Percentiles rank a stretch among this genome's conserved stretches.
Conservation (phyloP, 495 filamentous ascomycete species). For the Aspergillus incahuasiensis region DNA sequence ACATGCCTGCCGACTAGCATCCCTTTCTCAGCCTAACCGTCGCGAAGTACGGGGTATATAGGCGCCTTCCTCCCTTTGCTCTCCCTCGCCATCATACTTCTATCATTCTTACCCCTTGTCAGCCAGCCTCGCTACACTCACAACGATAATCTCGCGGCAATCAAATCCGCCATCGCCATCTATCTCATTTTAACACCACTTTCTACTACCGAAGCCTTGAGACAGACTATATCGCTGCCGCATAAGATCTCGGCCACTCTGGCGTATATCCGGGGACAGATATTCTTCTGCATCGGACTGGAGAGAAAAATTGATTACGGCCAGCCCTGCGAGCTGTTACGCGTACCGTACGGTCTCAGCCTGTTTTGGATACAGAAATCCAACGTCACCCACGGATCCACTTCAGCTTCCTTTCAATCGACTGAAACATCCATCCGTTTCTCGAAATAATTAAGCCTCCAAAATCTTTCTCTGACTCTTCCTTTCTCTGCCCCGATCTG, state of each 20-base stretch:
- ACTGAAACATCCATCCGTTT: slow-evolving; percentile 30
- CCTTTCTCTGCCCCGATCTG: slow-evolving; percentile 8
- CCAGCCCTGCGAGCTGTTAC: slow-evolving; percentile 8
- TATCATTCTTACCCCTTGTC: background rate
- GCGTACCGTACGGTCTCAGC: slow-evolving; percentile 6
- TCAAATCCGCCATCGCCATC: background rate
- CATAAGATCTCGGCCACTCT: slow-evolving; percentile 5
- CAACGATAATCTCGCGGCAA: background rate
- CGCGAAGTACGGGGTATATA: slow-evolving; percentile 15
- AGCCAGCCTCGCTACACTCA: background rate
- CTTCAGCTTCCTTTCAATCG: slow-evolving; percentile 25
- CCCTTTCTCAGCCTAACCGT: slow-evolving; percentile 16
- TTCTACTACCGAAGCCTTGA: slow-evolving; percentile 16
- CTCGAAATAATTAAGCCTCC: slow-evolving; percentile 25
- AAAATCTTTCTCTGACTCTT: slow-evolving; percentile 29
- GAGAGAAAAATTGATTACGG: background rate
- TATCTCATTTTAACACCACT: slow-evolving; percentile 7
- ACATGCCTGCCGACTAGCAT: slow-evolving; percentile 15
- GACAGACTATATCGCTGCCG: slow-evolving; percentile 20
- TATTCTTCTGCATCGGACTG: background rate
- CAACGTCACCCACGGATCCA: slow-evolving; percentile 19
- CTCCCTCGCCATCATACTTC: background rate
- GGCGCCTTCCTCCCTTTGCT: background rate
- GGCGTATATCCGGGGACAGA: slow-evolving; percentile 3
- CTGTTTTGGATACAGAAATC: too few relatives aligned